Evolutionary conservation across 768 basidiomycete species (phyloP), one percentile per base, ranked within the genome.

Genomic region (Tylopilus intermedius): DNA sequence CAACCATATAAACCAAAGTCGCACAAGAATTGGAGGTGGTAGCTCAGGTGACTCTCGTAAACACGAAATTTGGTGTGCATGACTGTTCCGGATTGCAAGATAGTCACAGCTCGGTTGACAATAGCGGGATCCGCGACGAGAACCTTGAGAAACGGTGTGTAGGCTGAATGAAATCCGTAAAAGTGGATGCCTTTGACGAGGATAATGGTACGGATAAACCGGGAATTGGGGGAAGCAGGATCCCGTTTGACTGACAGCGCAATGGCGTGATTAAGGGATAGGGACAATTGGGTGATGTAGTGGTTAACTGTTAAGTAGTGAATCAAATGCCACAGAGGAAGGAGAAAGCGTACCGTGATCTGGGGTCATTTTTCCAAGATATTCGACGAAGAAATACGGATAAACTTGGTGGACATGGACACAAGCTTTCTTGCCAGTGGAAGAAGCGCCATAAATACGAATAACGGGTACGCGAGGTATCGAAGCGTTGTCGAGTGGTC

Each of bases 1-100:
- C 94, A 97, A 2, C 95, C 95, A 61, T 94, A 95, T 24, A 98
- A 76, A 52, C 91, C 92, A 64, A 90, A 94, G 71, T 99, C 95
- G 67, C 86, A 87, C 80, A 97, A 78, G 72, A 97, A 96, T 71
- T 97, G 94, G 33, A 97, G 76, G 24, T 83, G 71, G 67, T 83
- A 96, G 63, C 83, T 87, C 64, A 98, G 76, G 72, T 99, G 95
- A 56, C 85, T 89, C 70, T 98, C 96, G 67, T 83, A 96, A 10
- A 90, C 79, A 44, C 78, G 76, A 70, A 90, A 94, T 27, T 80
- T 80, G 24, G 83, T 86, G 29, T 78, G 75, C 82, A 96, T 85
- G 33, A 99, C 79, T 2, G 83, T 82, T 30, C 92, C 92, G 9
- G 89, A 87, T 53, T 84, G 83, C 56, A 96, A 69, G 51, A 96